Evolutionary conservation across 192 early-diverging fungal species (phyloP).

Genomic region (Entophlyctis helioformis): DNA sequence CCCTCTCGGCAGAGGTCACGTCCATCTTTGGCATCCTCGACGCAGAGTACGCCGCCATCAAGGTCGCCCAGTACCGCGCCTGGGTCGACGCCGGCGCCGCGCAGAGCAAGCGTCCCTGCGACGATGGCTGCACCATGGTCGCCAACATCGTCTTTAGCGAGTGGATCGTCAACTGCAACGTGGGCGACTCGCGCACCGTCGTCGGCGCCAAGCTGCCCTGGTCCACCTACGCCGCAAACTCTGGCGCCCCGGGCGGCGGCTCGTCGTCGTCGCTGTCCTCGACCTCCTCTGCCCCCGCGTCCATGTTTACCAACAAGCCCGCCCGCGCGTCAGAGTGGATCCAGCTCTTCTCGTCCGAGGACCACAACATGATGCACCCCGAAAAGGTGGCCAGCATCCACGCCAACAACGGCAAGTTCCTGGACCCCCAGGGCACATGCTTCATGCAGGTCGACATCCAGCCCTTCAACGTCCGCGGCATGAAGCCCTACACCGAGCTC

Average conservation of each 20-base stretch:
- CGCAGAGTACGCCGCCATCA: conserved; percentile 30
- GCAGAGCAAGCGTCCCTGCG: conserved; percentile 14
- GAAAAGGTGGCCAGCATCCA: conserved; percentile 40
- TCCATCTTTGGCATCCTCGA: conserved; percentile 31
- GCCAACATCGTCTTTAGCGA: conserved; percentile 33
- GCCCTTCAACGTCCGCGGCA: conserved; percentile 4
- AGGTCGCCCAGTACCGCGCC: conserved; percentile 33
- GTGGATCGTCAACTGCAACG: conserved; percentile 44
- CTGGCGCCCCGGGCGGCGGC: neutral
- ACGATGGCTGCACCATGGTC: conserved; percentile 47
- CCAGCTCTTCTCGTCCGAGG: conserved; percentile 27
- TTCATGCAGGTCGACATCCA: conserved; percentile 17
- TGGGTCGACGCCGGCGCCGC: conserved; percentile 24
- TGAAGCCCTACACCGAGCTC: conserved; percentile 35
- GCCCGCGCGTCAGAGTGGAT: conserved; percentile 18
- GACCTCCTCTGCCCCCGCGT: neutral
- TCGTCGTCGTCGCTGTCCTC: neutral
- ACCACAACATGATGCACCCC: conserved; percentile 50
- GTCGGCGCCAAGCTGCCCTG: neutral
- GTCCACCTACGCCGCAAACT: neutral
- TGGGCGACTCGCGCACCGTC: conserved; percentile 41
- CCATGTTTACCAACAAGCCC: neutral
- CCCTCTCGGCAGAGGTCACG: conserved; percentile 15
- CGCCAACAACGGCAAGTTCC: conserved; percentile 34
- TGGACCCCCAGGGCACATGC: conserved; percentile 32